Conservation (phyloP, 805 yeast species). For the Candida namnaoensis region DNA sequence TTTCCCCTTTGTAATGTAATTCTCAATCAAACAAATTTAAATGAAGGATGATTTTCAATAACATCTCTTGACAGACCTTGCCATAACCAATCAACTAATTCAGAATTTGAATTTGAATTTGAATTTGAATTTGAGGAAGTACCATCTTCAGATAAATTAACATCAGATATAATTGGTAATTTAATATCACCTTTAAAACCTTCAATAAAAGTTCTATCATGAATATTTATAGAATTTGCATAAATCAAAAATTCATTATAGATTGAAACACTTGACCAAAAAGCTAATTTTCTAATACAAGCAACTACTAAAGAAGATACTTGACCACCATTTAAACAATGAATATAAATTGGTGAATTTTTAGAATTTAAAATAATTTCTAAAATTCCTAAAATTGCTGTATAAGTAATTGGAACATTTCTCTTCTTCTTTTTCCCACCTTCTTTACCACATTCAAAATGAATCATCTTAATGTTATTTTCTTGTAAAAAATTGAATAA, state of each 20-base stretch:
- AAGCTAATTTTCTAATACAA: slow-evolving; percentile 70
- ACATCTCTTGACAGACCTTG: slow-evolving; percentile 17
- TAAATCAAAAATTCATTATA: slow-evolving; percentile 77
- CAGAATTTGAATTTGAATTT: neutral
- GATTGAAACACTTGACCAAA: slow-evolving; percentile 87
- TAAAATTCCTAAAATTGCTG: slow-evolving; percentile 51
- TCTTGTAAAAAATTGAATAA: slow-evolving; percentile 42
- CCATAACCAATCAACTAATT: slow-evolving; percentile 24
- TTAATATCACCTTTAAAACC: slow-evolving; percentile 59
- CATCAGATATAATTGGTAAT: slow-evolving; percentile 26
- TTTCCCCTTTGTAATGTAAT: too few species aligned
- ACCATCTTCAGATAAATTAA: too few species aligned
- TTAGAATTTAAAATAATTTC: slow-evolving; percentile 49
- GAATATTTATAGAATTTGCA: slow-evolving; percentile 68
- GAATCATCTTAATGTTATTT: slow-evolving; percentile 54
- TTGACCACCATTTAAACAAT: slow-evolving; percentile 86
- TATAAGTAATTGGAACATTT: slow-evolving; percentile 70
- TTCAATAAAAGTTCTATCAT: slow-evolving; percentile 80
- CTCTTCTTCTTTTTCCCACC: slow-evolving; percentile 70
- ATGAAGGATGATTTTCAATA: slow-evolving; percentile 17
- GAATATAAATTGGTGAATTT: slow-evolving; percentile 68
- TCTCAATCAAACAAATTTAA: neutral
- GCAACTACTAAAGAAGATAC: slow-evolving; percentile 80
- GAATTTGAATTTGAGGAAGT: slow-evolving; percentile 3
- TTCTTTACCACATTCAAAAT: slow-evolving; percentile 54